A percentile compares a stretch with the other conserved stretches of the same genome.
Conservation (phyloP, 331 rosid genomes). For the Arachis monticola region DNA sequence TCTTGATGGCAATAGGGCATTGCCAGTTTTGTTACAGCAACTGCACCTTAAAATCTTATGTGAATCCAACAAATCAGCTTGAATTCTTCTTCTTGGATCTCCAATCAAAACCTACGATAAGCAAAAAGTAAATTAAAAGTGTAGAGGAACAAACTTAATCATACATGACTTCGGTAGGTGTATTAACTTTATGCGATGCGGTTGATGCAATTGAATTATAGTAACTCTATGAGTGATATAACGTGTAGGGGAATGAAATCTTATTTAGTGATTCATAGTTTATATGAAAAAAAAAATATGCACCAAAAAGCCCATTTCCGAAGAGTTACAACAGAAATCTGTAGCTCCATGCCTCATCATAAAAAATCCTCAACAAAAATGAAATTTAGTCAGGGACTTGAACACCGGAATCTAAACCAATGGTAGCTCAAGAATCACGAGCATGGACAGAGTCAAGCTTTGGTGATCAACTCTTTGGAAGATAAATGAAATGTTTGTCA, state of each 20-base stretch:
- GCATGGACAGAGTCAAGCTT: neutral
- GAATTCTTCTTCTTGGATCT: slow-evolving; percentile 85
- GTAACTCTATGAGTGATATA: slow-evolving; percentile 9
- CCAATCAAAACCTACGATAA: slow-evolving; percentile 68
- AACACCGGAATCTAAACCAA: slow-evolving; percentile 12
- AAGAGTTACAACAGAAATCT: neutral
- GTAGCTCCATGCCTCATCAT: neutral
- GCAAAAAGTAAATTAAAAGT: slow-evolving; percentile 27
- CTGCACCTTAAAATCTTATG: slow-evolving; percentile 67
- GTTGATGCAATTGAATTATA: slow-evolving; percentile 9
- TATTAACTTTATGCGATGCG: slow-evolving; percentile 18
- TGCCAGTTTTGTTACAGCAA: slow-evolving; percentile 71
- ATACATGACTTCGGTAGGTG: slow-evolving; percentile 1
- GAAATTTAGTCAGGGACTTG: neutral
- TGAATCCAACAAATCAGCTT: slow-evolving; percentile 72
- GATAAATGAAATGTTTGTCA: neutral
- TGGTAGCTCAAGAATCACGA: neutral
- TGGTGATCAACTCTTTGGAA: slow-evolving; percentile 9
- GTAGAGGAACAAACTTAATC: slow-evolving; percentile 15
- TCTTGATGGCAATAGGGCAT: slow-evolving; percentile 61
- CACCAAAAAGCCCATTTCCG: slow-evolving; percentile 11
- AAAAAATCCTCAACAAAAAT: slow-evolving; percentile 1
- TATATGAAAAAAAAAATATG: slow-evolving; percentile 2
- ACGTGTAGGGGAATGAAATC: slow-evolving; percentile 23
- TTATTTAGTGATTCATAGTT: slow-evolving; percentile 14